Conservation (phyloP, 2,329 filamentous ascomycete genomes). For the Sphaerulina musiva region DNA sequence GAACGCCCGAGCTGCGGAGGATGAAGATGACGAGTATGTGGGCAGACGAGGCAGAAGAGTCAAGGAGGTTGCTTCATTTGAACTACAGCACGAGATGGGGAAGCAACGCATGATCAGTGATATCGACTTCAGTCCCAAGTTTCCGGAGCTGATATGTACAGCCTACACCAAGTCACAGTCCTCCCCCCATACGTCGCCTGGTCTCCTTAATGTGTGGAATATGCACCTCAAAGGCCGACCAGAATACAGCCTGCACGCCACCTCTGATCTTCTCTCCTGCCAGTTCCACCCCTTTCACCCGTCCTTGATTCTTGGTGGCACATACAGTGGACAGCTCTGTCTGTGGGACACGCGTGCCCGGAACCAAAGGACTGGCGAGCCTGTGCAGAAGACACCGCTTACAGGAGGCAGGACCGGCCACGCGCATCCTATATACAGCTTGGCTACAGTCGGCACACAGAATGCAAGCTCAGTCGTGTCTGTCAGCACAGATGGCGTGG, state of each 20-base stretch:
- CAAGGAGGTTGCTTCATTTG: constrained; percentile 87
- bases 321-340: constrained; percentile 92
- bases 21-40: constrained; percentile 62
- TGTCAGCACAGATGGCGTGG: constrained; percentile 90
- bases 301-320: constrained; percentile 89
- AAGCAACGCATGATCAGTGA: constrained; percentile 98
- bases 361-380: constrained; percentile 53
- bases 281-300: constrained; percentile 99
- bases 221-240: constrained; percentile 87
- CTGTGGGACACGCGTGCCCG: constrained; percentile 94
- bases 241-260: constrained; percentile 94
- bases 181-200: constrained; percentile 78
- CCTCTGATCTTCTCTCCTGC: constrained; percentile 88
- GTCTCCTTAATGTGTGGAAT: constrained; percentile 95
- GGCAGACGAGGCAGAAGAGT: constrained; percentile 68
- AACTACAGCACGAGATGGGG: constrained; percentile 73
- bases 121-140: constrained; percentile 89
- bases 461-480: constrained; percentile 99
- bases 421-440: constrained; percentile 90
- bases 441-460: constrained; percentile 93
- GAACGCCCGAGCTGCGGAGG: constrained; percentile 64
- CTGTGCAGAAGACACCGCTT: constrained; percentile 91
- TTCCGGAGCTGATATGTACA: constrained; percentile 81
- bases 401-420: constrained; percentile 76
- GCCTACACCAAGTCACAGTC: constrained; percentile 76